Evolutionary conservation across 2,329 filamentous ascomycete genomes (phyloP).

Genomic region (Aphanocladium album): DNA sequence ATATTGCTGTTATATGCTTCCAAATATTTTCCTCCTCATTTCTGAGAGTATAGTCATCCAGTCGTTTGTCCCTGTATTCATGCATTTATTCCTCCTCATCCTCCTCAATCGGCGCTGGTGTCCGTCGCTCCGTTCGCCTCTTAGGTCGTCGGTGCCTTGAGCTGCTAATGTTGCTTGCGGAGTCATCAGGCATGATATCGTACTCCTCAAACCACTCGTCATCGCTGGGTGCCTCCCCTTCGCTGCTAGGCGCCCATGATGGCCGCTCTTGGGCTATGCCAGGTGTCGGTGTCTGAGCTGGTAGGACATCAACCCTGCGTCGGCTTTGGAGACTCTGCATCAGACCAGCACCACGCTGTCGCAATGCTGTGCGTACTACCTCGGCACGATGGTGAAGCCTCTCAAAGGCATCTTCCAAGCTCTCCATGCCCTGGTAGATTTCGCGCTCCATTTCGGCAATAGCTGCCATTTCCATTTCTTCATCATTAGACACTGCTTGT

Average conservation of each 20-base stretch:
- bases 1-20: neutral
- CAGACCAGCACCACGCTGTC: constrained; percentile 77
- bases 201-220: constrained; percentile 55
- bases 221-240: constrained; percentile 46
- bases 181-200: constrained; percentile 71
- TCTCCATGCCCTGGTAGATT: constrained; percentile 92
- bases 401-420: constrained; percentile 90
- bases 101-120: constrained; percentile 68
- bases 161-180: constrained; percentile 74
- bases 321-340: constrained; percentile 58
- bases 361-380: constrained; percentile 68
- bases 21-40: neutral
- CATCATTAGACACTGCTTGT: constrained; percentile 76
- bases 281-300: constrained; percentile 41
- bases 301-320: constrained; percentile 51
- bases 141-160: constrained; percentile 63
- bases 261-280: constrained; percentile 41
- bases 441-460: constrained; percentile 89
- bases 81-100: constrained; percentile 56
- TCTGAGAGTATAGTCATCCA: constrained; percentile 7
- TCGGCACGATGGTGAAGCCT: constrained; percentile 83
- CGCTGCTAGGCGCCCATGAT: constrained; percentile 33
- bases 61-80: neutral
- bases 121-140: constrained; percentile 62
- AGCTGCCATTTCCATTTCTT: constrained; percentile 87